These are phyloP conservation scores for Pseudoscleropodium purum DNA, from an alignment of 225 moss, liverwort and hornwort species.

Conservation along the genomic window DNA sequence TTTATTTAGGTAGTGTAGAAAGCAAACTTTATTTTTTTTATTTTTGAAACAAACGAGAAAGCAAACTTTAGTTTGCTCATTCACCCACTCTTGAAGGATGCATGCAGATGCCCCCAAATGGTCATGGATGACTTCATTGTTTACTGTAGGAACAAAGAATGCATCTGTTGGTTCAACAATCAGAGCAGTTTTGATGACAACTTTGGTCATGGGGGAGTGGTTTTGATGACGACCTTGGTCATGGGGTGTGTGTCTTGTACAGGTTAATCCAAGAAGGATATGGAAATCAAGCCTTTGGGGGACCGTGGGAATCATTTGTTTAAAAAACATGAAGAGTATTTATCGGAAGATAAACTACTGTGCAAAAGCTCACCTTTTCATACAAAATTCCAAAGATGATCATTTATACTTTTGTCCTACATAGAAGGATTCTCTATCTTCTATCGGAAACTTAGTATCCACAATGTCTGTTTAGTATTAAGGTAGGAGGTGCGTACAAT, in stretches of 20 bases:
- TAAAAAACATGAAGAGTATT: neutral
- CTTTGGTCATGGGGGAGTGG: too few relatives aligned
- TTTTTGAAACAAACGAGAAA: too few relatives aligned
- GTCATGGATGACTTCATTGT: neutral
- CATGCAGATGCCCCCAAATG: too few relatives aligned
- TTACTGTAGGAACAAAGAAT: neutral
- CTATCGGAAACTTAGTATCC: fast-evolving
- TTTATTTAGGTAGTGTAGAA: neutral
- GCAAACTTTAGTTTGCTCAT: too few relatives aligned
- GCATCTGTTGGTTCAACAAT: neutral
- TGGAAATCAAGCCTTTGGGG: neutral
- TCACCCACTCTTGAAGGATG: too few relatives aligned
- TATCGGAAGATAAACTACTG: neutral
- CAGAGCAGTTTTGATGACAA: neutral
- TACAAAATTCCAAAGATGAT: neutral
- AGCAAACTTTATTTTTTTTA: neutral
- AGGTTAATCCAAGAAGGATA: neutral
- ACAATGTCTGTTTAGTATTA: fast-evolving
- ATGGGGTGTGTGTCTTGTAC: too few relatives aligned
- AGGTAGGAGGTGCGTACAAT: neutral
- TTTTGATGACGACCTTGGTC: too few relatives aligned
- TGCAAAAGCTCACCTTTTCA: neutral
- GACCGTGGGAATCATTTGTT: neutral
- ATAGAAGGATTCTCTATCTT: neutral
- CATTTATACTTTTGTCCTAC: neutral